A percentile compares a stretch with the other conserved stretches of the same genome.
Conservation (phyloP, 164 flowering plant genomes). For the Liriodendron chinense region DNA sequence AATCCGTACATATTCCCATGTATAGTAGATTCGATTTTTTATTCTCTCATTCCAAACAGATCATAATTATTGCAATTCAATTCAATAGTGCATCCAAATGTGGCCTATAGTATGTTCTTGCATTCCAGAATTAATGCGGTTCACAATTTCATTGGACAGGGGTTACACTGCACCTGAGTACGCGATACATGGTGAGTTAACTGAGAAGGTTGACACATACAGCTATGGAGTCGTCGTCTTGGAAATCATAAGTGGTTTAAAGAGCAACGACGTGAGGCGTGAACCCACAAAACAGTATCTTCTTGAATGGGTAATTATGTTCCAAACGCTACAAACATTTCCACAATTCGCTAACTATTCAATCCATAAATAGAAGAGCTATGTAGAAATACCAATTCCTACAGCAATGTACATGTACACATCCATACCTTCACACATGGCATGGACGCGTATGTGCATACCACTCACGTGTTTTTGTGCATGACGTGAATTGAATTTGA, state of each 20-base stretch:
- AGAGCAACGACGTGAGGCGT: conserved; percentile 29
- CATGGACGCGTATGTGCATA: too few species aligned
- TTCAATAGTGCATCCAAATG: not conserved
- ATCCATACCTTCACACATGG: too few species aligned
- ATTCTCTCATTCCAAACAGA: not conserved
- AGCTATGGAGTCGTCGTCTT: conserved; percentile 60
- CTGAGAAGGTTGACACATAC: conserved; percentile 57
- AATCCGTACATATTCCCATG: too few species aligned
- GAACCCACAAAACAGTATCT: conserved; percentile 38
- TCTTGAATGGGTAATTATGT: conserved; percentile 45
- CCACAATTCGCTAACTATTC: not conserved
- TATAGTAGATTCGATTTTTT: too few species aligned
- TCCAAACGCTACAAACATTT: not conserved
- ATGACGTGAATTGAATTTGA: too few species aligned
- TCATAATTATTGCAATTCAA: not conserved
- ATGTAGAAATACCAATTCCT: too few species aligned
- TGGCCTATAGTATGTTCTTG: not conserved
- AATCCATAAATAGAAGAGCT: too few species aligned
- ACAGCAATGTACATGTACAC: too few species aligned
- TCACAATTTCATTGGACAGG: conserved; percentile 7
- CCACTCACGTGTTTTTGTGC: too few species aligned
- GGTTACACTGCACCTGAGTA: conserved; percentile 59
- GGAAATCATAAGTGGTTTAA: conserved; percentile 51
- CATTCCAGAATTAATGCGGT: not conserved
- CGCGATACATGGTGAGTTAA: conserved; percentile 53